Evolutionary conservation across 305 asterid species (phyloP).

Genomic region (Fraxinus nigra): DNA sequence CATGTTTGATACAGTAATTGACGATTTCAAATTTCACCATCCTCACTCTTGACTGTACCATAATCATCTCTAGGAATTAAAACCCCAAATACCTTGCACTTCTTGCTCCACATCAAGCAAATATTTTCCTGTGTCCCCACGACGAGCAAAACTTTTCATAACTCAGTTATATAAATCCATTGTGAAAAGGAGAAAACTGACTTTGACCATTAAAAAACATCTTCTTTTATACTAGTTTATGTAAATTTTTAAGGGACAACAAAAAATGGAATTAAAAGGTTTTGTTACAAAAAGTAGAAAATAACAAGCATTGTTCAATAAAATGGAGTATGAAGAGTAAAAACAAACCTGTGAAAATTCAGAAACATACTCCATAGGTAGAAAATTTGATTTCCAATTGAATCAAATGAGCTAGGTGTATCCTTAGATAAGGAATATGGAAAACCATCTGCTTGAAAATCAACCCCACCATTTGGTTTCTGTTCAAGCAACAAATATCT

Average conservation of each 20-base stretch:
- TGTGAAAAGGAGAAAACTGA: background rate
- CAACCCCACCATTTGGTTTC: slow-evolving; percentile 57
- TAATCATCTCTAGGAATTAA: background rate
- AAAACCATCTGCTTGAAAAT: slow-evolving; percentile 41
- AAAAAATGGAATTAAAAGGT: slow-evolving; percentile 8
- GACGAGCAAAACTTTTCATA: background rate
- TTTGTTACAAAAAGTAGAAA: slow-evolving; percentile 18
- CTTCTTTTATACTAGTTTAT: background rate
- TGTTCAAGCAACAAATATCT: slow-evolving; percentile 39
- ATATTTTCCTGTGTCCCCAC: background rate
- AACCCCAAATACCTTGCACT: background rate
- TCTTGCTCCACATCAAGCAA: slow-evolving; percentile 10
- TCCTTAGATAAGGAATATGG: slow-evolving; percentile 57
- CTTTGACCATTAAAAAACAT: background rate
- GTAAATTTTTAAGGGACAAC: background rate
- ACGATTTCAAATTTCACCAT: background rate
- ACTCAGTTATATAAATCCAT: background rate
- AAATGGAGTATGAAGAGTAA: slow-evolving; percentile 16
- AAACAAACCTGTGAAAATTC: slow-evolving; percentile 86
- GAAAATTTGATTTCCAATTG: slow-evolving; percentile 60
- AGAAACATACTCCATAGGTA: slow-evolving; percentile 77
- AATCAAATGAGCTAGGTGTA: slow-evolving; percentile 48
- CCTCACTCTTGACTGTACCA: background rate
- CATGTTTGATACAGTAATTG: background rate
- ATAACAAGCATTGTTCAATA: slow-evolving; percentile 9